Base-by-base conservation (phyloP, 2,329 filamentous ascomycete species). In the Penicillium sp. region DNA sequence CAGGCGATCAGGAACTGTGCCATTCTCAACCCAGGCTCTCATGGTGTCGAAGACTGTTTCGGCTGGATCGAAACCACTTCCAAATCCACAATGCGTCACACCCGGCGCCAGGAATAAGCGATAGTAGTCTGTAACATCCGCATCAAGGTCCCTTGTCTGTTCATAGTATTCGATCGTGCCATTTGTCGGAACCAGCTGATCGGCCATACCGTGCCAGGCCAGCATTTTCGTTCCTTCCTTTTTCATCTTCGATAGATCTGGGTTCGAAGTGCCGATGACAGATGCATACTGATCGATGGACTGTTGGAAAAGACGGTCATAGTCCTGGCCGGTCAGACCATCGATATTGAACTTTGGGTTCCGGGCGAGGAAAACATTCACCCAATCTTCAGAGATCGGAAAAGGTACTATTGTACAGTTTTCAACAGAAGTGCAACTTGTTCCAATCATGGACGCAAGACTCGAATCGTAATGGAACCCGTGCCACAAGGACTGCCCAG, bases 71-170 rank as follows among this genome's bases (percentile, higher is more conserved):
- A 47, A 47, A 6, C 53, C 53, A n/a, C 29, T 16, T 5, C 53
- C 53, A 22, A 22, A 50, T 32, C 39, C 51, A 39, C 81, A 83
- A 63, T 82, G 80, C 0, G 69, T 77, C 0, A 75, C 80, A 4
- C 80, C 80, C 0, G 81, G 80, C 13, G 83, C 69, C 1, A 81
- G 72, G 67, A 77, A 83, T 8, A 83, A 67, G 24, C 77, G 75
- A 64, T 83, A 84, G 70, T 78, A 84, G 9, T 78, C 75, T 21
- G 72, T 66, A 13, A 82, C 67, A 1, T 76, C 10, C 5, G 48
- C 34, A 47, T 58, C 52, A 8, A 52, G 39, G 3, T 47, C 31
- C 3, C 27, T 34, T 4, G 44, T 54, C 16, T 42, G 43, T 5
- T 47, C 47, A 29, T 59, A 59, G 42, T 56, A 59, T 4, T 59